phyloP scores from a whole-genome alignment of 2,329 filamentous ascomycete species.

The Fusarium sp. region DNA sequence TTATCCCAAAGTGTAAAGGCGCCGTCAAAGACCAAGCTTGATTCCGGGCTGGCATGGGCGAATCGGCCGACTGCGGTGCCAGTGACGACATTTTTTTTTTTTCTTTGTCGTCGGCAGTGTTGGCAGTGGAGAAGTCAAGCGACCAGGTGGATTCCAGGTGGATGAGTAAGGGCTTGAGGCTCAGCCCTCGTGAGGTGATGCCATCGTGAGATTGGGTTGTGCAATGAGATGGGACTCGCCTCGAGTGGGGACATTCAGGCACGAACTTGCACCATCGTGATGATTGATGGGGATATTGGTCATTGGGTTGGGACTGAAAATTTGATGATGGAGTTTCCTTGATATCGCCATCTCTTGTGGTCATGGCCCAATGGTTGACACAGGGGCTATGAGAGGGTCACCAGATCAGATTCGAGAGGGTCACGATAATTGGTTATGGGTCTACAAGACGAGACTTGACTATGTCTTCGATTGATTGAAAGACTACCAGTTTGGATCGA shows the following conservation, averaged over 20 bases:
- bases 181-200: constrained; percentile 38
- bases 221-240: constrained; percentile 30
- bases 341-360: neutral
- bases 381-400: constrained; percentile 9
- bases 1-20: constrained; percentile 32
- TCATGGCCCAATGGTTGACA: constrained; percentile 9
- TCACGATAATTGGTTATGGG: neutral
- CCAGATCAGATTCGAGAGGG: neutral
- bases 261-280: constrained; percentile 11
- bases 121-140: constrained; percentile 6
- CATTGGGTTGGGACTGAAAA: constrained; percentile 3
- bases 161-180: constrained; percentile 19
- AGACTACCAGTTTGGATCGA: constrained; percentile 13
- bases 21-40: constrained; percentile 38
- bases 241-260: constrained; percentile 28
- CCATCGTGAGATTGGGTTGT: constrained; percentile 46
- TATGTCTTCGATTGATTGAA: constrained; percentile 23
- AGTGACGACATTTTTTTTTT: constrained; percentile 36
- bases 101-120: neutral
- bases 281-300: constrained; percentile 14
- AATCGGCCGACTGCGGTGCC: constrained; percentile 39
- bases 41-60: constrained; percentile 35
- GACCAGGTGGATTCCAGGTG: constrained; percentile 7
- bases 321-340: constrained; percentile 3
- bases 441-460: neutral